These are phyloP conservation scores for Phtheirospermum japonicum DNA, from an alignment of 257 asterid genomes.

Conservation along the genomic window DNA sequence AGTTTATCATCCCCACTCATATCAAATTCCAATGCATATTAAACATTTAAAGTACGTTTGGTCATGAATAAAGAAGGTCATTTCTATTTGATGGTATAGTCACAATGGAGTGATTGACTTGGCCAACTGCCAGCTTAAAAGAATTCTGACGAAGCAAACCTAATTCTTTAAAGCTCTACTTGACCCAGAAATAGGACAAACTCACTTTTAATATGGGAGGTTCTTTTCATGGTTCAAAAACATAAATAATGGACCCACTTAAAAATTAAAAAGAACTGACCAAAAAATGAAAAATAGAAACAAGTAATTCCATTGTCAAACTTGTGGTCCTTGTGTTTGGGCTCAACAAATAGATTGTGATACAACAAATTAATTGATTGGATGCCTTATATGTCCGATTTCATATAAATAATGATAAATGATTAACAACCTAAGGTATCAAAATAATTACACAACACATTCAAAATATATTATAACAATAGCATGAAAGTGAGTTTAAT, in stretches of 20 bases:
- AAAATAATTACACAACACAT: too few relatives aligned
- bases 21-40: too few relatives aligned
- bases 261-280: too few relatives aligned
- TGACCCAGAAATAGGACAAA: not conserved
- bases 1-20: too few relatives aligned
- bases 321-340: not conserved
- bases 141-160: conserved; percentile 21
- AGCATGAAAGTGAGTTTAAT: too few relatives aligned
- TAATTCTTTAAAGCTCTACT: not conserved
- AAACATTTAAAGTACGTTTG: too few relatives aligned
- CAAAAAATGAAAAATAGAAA: not conserved
- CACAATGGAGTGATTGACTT: conserved; percentile 8
- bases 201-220: conserved; percentile 7
- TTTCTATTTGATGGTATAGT: not conserved
- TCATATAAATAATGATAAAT: too few relatives aligned
- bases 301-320: not conserved
- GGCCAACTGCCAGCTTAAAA: conserved; percentile 20
- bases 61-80: not conserved
- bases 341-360: too few relatives aligned
- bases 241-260: conserved; percentile 19
- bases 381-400: too few relatives aligned
- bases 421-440: too few relatives aligned
- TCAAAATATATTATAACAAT: too few relatives aligned
- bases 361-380: too few relatives aligned
- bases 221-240: conserved; percentile 17